A percentile compares a stretch with the other conserved stretches of the same genome.
Evolutionary conservation across 2,329 filamentous ascomycete species (phyloP).

Genomic region (Alternaria conjuncta): DNA sequence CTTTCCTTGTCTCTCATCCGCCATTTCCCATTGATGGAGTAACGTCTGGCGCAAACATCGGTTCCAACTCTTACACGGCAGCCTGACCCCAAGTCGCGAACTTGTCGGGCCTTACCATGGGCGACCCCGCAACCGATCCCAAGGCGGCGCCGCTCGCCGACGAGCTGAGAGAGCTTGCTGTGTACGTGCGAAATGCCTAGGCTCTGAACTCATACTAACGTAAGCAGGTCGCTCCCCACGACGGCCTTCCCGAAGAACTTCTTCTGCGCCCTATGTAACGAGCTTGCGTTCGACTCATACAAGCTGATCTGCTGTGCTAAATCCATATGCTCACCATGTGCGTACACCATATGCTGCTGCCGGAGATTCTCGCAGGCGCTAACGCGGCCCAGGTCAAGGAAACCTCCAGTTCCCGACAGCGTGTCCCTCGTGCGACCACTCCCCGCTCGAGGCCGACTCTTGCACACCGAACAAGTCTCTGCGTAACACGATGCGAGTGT

Average conservation of each 20-base stretch:
- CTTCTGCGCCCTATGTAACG: constrained; percentile 91
- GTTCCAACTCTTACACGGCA: constrained; percentile 24
- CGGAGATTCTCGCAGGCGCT: neutral
- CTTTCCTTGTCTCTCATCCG: neutral
- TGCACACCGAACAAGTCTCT: constrained; percentile 89
- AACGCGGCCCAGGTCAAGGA: constrained; percentile 32
- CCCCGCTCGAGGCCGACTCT: constrained; percentile 81
- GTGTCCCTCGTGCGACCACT: constrained; percentile 93
- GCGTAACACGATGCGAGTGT: constrained; percentile 91
- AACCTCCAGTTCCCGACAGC: constrained; percentile 71
- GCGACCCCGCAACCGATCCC: constrained; percentile 32
- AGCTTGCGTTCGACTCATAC: constrained; percentile 87
- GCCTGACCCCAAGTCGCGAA: constrained; percentile 28
- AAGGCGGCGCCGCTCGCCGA: constrained; percentile 44
- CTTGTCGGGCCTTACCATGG: constrained; percentile 34
- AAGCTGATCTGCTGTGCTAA: constrained; percentile 95
- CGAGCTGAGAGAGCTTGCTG: constrained; percentile 42
- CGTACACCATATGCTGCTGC: constrained; percentile 40
- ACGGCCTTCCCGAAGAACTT: constrained; percentile 96
- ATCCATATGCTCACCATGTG: constrained; percentile 89
- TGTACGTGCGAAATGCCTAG: constrained; percentile 23
- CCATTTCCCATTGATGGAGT: constrained; percentile 30
- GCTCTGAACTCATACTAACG: constrained; percentile 17
- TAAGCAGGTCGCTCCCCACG: constrained; percentile 71
- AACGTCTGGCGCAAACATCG: constrained; percentile 14